Evolutionary conservation across 805 yeast genomes (phyloP).

Genomic region (Wickerhamomyces silvicola): DNA sequence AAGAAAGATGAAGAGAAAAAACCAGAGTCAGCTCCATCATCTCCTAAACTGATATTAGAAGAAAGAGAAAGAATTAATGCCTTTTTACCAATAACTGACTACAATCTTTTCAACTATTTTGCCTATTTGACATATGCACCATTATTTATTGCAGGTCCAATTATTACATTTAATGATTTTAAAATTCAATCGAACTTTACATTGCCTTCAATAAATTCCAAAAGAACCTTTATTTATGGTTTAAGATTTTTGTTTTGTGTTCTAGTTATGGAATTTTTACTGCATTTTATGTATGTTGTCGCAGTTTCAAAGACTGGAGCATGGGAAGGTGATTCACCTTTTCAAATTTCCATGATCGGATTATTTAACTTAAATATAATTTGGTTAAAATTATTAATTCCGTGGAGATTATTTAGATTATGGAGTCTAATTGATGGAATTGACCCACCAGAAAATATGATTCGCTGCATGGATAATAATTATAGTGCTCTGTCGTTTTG

Average conservation of each 20-base stretch:
- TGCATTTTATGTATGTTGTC: constrained; percentile 88
- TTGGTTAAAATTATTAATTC: constrained; percentile 88
- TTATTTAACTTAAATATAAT: constrained; percentile 82
- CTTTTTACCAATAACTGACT: constrained; percentile 55
- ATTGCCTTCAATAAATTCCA: constrained; percentile 51
- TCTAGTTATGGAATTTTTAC: constrained; percentile 78
- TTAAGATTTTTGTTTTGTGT: constrained; percentile 66
- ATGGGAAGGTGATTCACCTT: constrained; percentile 85
- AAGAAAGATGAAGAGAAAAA: constrained; percentile 21
- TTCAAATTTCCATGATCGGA: constrained; percentile 93
- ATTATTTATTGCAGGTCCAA: constrained; percentile 90
- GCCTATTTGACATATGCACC: constrained; percentile 85
- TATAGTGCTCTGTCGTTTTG: constrained; percentile 92
- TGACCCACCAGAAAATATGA: constrained; percentile 97
- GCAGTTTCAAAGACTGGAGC: constrained; percentile 88
- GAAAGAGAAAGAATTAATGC: constrained; percentile 64
- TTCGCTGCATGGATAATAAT: constrained; percentile 91
- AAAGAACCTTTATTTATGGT: constrained; percentile 54
- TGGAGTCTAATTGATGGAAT: constrained; percentile 92
- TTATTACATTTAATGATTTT: constrained; percentile 87
- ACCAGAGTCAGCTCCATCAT: constrained; percentile 13
- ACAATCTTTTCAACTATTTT: constrained; percentile 57
- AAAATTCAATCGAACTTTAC: constrained; percentile 61
- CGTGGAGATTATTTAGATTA: constrained; percentile 92
- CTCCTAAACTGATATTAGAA: constrained; percentile 27